Evolutionary conservation across 108 stramenopile species (phyloP), one percentile per base, ranked within the genome.

Genomic region (Pseudonitzschia multistriata): DNA sequence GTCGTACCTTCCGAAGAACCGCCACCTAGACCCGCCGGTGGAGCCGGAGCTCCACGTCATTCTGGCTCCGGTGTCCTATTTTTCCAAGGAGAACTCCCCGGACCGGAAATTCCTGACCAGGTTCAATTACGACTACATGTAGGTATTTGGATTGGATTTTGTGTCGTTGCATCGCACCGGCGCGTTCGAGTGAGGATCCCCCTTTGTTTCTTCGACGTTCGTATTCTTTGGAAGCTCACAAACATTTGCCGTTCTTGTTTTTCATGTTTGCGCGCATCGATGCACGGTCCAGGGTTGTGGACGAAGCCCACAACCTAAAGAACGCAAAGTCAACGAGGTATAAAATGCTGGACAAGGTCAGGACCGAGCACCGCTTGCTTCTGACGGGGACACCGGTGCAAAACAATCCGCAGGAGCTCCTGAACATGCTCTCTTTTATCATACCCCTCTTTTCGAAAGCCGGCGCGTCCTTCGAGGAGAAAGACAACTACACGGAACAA

Each of bases 381-480:
- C 77, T 93, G 36, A 93, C 92, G 19, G 91, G 90, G 61, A 81
- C 78, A n/a, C 81, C 77, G 6, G 82, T 94, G 5, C 90, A 94
- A 67, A 96, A 96, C 74, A 76, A 74, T 29, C 87, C 92, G 3
- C 81, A 88, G 60, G 95, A 96, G 42, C 66, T 96, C 45, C 79
- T 94, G 79, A 85, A 87, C 50, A 80, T 96, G 54, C 78, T 96
- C 3, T 89, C 87, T 49, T 96, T 94, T 66, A 78, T 93, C 40
- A 91, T 93, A 93, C 90, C 92, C 24, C 74, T 93, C 10, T 93
- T 93, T 68, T 80, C 85, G 29, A 67, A 71, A 39, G 72, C 72
- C 3, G 76, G 73, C 39, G 45, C 69, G 29, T 65, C 67, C 21
- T 73, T 80, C 55, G 85, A 81, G 17, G 79, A 86, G 49, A 64